Percentiles rank a stretch among this genome's conserved stretches.
Evolutionary conservation across 2,329 filamentous ascomycete genomes (phyloP).

Genomic region (Diplocarpon rosae): DNA sequence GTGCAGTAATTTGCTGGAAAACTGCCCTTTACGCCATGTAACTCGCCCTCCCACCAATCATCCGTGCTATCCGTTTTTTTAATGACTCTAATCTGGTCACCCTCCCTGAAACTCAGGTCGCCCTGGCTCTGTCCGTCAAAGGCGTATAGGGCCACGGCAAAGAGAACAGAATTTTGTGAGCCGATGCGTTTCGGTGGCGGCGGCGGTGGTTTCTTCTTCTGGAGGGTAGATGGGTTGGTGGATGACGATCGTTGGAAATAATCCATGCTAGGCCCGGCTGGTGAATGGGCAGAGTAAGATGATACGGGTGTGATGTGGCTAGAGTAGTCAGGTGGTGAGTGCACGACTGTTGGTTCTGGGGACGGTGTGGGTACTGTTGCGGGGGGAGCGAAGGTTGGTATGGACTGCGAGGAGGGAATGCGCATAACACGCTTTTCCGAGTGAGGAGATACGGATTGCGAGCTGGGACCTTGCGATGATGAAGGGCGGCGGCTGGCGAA

Average conservation of each 20-base stretch:
- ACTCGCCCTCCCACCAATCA: slow-evolving; percentile 81
- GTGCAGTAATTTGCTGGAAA: slow-evolving; percentile 81
- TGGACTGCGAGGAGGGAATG: slow-evolving; percentile 17
- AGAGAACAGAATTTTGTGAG: slow-evolving; percentile 32
- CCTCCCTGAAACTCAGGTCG: slow-evolving; percentile 65
- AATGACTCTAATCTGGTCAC: slow-evolving; percentile 64
- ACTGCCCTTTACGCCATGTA: slow-evolving; percentile 54
- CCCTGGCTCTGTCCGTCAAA: slow-evolving; percentile 60
- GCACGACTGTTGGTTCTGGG: slow-evolving; percentile 13
- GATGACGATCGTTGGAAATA: slow-evolving; percentile 26
- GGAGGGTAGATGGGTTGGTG: slow-evolving; percentile 29
- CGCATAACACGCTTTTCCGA: slow-evolving; percentile 17
- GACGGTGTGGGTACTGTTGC: slow-evolving; percentile 16
- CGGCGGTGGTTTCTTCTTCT: slow-evolving; percentile 69
- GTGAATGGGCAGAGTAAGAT: slow-evolving; percentile 21
- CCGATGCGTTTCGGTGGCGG: slow-evolving; percentile 50
- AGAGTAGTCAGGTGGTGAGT: slow-evolving; percentile 19
- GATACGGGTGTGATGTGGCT: slow-evolving; percentile 20
- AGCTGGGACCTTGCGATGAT: slow-evolving; percentile 29
- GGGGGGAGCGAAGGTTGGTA: slow-evolving; percentile 10
- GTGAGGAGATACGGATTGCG: slow-evolving; percentile 16
- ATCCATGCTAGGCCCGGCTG: slow-evolving; percentile 20
- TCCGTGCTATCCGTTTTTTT: slow-evolving; percentile 71
- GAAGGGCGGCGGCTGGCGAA: slow-evolving; percentile 34
- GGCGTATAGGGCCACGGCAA: slow-evolving; percentile 59